Percentiles rank a stretch among this genome's conserved stretches.
Evolutionary conservation across 306 rosid species (phyloP).

Genomic region (Prosopis cineraria): DNA sequence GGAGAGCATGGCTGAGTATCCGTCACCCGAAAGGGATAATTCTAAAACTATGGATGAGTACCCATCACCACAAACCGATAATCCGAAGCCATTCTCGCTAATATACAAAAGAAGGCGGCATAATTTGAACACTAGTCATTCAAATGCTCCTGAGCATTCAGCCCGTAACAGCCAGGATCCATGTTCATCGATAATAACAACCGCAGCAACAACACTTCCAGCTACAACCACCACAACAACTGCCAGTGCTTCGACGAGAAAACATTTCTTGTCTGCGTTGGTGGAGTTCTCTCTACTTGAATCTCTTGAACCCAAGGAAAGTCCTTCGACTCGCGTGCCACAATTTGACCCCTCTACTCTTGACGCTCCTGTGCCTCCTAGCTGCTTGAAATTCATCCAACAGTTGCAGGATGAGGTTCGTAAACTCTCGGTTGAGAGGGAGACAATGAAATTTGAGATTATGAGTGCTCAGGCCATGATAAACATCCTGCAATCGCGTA

Average conservation of each 20-base stretch:
- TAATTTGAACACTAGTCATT: slow-evolving; percentile 52
- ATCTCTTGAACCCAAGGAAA: slow-evolving; percentile 74
- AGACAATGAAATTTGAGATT: slow-evolving; percentile 80
- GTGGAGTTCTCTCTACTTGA: slow-evolving; percentile 86
- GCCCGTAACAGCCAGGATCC: slow-evolving; percentile 61
- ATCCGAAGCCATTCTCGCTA: slow-evolving; percentile 62
- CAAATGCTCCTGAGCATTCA: slow-evolving; percentile 70
- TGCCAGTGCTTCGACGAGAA: slow-evolving; percentile 46
- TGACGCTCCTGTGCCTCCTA: slow-evolving; percentile 63
- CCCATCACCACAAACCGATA: slow-evolving; percentile 53
- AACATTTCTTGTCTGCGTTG: slow-evolving; percentile 81
- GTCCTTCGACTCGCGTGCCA: slow-evolving; percentile 39
- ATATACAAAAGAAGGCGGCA: slow-evolving; percentile 79
- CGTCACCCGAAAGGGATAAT: slow-evolving; percentile 49
- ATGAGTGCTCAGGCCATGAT: slow-evolving; percentile 89
- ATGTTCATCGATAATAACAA: slow-evolving; percentile 73
- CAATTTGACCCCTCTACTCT: slow-evolving; percentile 49
- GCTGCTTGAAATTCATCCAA: slow-evolving; percentile 66
- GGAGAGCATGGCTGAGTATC: slow-evolving; percentile 70
- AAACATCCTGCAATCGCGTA: slow-evolving; percentile 74
- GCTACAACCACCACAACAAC: slow-evolving; percentile 33
- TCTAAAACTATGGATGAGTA: slow-evolving; percentile 44
- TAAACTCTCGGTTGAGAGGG: slow-evolving; percentile 71
- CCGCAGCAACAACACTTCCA: slow-evolving; percentile 53
- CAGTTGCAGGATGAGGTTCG: slow-evolving; percentile 70